phyloP scores from a whole-genome alignment of 306 rosid genomes.

The Morella rubra region DNA sequence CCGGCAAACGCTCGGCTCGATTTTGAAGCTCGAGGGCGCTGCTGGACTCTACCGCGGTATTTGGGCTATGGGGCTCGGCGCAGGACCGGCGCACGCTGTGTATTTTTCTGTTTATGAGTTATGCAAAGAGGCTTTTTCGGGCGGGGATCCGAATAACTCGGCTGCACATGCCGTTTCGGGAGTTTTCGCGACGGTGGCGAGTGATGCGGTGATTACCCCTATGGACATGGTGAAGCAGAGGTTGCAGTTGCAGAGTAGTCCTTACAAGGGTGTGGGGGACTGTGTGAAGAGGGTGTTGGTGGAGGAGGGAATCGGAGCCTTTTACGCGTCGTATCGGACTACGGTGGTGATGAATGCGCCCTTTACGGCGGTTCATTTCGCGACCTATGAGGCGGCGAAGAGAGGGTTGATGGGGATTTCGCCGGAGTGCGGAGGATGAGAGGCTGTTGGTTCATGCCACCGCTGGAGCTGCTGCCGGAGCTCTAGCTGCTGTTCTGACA shows the following conservation, averaged over 20 bases:
- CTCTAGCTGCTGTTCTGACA: constrained; percentile 65
- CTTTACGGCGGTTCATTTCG: constrained; percentile 67
- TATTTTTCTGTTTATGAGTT: constrained; percentile 70
- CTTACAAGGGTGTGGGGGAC: constrained; percentile 71
- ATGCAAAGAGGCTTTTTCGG: constrained; percentile 56
- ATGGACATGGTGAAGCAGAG: constrained; percentile 97
- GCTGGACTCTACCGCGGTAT: constrained; percentile 80
- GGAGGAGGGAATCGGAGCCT: constrained; percentile 72
- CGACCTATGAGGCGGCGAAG: constrained; percentile 66
- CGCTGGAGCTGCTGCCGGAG: constrained; percentile 77
- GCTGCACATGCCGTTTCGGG: constrained; percentile 71
- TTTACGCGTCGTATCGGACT: constrained; percentile 77
- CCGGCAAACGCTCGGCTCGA: constrained; percentile 63
- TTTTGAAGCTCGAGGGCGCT: constrained; percentile 63
- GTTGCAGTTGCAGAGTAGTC: constrained; percentile 66
- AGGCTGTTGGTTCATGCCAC: constrained; percentile 70
- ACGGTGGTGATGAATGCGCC: constrained; percentile 89
- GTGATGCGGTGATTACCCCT: constrained; percentile 89
- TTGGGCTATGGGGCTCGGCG: constrained; percentile 88
- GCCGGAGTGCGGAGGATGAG: constrained; percentile 55
- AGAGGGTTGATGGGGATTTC: constrained; percentile 55
- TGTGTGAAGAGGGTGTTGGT: constrained; percentile 62
- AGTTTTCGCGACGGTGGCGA: constrained; percentile 66
- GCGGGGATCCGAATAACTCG: constrained; percentile 48
- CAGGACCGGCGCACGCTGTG: constrained; percentile 92